Evolutionary conservation across 495 filamentous ascomycete species (phyloP).

Genomic region (Zalerion maritima): DNA sequence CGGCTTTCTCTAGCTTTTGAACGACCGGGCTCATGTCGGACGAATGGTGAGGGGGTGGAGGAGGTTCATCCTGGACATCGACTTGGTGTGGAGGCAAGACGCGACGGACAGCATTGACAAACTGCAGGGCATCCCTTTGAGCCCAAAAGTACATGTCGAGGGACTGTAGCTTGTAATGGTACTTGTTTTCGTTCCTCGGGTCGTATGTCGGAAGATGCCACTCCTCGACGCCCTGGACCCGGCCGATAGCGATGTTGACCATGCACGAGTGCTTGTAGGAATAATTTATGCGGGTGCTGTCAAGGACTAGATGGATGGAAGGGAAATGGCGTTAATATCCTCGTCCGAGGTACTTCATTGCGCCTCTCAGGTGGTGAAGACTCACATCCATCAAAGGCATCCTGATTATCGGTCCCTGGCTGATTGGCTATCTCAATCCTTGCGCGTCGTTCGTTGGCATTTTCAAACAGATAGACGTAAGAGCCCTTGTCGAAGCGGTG

Average conservation of each 20-base stretch:
- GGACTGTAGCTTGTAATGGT: constrained; percentile 63
- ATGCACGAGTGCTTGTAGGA: constrained; percentile 66
- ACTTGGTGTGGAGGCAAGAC: constrained; percentile 47
- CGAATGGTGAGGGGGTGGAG: constrained; percentile 21
- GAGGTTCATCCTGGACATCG: constrained; percentile 41
- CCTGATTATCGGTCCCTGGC: constrained; percentile 71
- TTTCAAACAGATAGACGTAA: constrained; percentile 77
- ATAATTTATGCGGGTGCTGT: constrained; percentile 49
- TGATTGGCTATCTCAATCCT: constrained; percentile 81
- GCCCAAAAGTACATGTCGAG: constrained; percentile 88
- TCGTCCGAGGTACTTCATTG: background rate
- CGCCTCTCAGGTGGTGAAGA: constrained; percentile 2
- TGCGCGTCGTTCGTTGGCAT: constrained; percentile 48
- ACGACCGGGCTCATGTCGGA: constrained; percentile 61
- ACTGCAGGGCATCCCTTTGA: constrained; percentile 54
- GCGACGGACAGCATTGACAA: constrained; percentile 49
- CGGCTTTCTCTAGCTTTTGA: constrained; percentile 69
- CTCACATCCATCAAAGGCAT: constrained; percentile 76
- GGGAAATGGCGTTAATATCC: constrained; percentile 4
- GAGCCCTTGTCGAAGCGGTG: constrained; percentile 84
- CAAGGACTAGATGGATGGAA: constrained; percentile 40
- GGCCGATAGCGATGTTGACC: constrained; percentile 61
- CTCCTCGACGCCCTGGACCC: constrained; percentile 35
- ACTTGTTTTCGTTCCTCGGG: constrained; percentile 50
- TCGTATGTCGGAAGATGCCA: constrained; percentile 71